Conservation (phyloP, 176 grass and related monocot genomes). For the Zea luxurians region DNA sequence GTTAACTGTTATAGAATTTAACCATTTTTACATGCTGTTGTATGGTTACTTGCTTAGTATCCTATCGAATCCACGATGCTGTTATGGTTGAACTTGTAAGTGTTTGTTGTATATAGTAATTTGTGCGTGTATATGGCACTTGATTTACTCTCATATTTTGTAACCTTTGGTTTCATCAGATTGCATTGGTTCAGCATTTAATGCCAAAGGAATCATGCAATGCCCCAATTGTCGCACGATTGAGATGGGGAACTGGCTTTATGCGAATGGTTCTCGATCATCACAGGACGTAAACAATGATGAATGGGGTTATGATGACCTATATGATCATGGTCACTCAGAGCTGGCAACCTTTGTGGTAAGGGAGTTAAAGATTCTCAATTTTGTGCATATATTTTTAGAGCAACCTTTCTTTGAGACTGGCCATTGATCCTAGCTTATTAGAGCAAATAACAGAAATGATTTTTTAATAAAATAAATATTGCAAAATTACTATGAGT, state of each 20-base stretch:
- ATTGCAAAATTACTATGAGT: background rate
- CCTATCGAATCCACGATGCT: background rate
- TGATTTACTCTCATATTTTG: constrained; percentile 14
- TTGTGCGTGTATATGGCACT: constrained; percentile 2
- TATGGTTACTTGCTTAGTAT: background rate
- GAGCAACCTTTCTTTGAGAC: background rate
- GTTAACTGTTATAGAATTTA: background rate
- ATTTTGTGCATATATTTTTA: background rate
- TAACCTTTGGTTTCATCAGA: constrained; percentile 58
- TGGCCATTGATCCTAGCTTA: constrained; percentile 7
- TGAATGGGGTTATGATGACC: constrained; percentile 63
- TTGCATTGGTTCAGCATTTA: constrained; percentile 96
- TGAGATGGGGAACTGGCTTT: constrained; percentile 80
- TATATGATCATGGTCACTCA: constrained; percentile 47
- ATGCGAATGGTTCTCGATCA: constrained; percentile 52
- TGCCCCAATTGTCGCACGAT: constrained; percentile 82
- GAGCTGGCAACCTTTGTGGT: constrained; percentile 51
- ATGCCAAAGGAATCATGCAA: constrained; percentile 88
- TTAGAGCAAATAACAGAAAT: background rate
- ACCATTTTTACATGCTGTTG: background rate
- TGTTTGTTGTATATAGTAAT: background rate
- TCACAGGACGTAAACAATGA: constrained; percentile 51
- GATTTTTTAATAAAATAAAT: constrained; percentile 4
- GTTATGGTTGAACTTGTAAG: constrained; percentile 15
- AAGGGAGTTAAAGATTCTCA: constrained; percentile 28